Percentiles rank a stretch among this genome's conserved stretches.
Evolutionary conservation across 495 filamentous ascomycete genomes (phyloP).

Genomic region (Xylaria scruposa): DNA sequence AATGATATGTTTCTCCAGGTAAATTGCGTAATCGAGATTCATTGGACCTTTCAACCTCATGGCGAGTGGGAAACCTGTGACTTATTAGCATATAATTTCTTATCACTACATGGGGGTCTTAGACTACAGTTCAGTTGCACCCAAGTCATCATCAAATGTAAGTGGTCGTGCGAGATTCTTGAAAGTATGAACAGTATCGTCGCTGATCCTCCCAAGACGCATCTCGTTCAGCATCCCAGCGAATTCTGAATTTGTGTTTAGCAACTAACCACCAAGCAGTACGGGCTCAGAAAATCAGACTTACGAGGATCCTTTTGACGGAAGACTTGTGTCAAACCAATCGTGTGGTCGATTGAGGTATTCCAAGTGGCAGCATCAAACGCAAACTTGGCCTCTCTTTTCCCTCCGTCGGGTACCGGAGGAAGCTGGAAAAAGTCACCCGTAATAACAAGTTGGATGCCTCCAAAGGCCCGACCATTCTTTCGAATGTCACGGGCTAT

Average conservation of each 20-base stretch:
- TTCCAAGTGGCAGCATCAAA: constrained; percentile 93
- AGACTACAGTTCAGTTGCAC: constrained; percentile 79
- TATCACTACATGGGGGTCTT: background rate
- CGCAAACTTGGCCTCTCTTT: constrained; percentile 79
- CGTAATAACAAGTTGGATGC: constrained; percentile 94
- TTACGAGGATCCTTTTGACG: constrained; percentile 88
- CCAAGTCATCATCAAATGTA: constrained; percentile 74
- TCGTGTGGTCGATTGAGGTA: constrained; percentile 92
- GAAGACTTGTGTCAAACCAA: constrained; percentile 94
- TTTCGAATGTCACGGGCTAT: constrained; percentile 82
- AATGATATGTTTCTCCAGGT: constrained; percentile 69
- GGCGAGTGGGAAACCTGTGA: constrained; percentile 81
- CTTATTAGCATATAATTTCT: constrained; percentile 35
- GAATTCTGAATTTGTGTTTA: constrained; percentile 63
- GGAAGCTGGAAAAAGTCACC: constrained; percentile 98
- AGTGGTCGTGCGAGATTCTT: constrained; percentile 71
- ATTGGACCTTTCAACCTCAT: constrained; percentile 90
- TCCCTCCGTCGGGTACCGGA: constrained; percentile 75
- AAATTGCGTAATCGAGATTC: constrained; percentile 72
- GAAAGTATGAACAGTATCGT: constrained; percentile 74
- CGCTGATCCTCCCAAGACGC: constrained; percentile 81
- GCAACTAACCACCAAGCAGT: constrained; percentile 6
- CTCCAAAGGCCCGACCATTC: constrained; percentile 91
- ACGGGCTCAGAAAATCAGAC: constrained; percentile 23
- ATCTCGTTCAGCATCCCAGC: constrained; percentile 97